A percentile compares a stretch with the other conserved stretches of the same genome.
Conservation (phyloP, 2,329 filamentous ascomycete genomes). For the Amylocarpus encephaloides region DNA sequence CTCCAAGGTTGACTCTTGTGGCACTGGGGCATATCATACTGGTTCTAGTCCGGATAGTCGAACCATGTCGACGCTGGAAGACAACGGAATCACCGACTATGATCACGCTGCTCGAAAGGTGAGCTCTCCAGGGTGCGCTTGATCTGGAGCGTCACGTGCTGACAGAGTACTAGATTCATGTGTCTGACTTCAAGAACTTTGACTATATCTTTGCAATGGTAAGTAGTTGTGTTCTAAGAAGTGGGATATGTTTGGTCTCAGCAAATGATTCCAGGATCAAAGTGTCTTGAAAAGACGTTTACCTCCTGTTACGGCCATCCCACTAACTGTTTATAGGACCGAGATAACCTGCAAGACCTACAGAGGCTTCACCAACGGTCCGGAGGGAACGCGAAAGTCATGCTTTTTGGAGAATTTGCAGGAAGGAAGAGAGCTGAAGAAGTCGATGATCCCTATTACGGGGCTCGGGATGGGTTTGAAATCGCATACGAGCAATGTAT, state of each 20-base stretch:
- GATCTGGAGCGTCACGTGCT: conserved; percentile 1
- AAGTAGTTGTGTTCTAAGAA: not conserved
- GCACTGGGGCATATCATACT: conserved; percentile 79
- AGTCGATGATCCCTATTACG: conserved; percentile 88
- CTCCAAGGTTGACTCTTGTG: conserved; percentile 73
- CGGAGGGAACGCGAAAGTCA: conserved; percentile 57
- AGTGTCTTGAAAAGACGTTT: not conserved
- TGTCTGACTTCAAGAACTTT: conserved; percentile 73
- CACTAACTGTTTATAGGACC: conserved; percentile 42
- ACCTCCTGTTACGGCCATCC: too few relatives aligned
- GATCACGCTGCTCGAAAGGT: conserved; percentile 72
- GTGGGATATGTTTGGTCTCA: not conserved
- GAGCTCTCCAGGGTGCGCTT: too few relatives aligned
- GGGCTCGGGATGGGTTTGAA: conserved; percentile 73
- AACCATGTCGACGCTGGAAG: conserved; percentile 71
- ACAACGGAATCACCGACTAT: conserved; percentile 72
- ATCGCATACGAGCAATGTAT: conserved; percentile 79
- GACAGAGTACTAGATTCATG: conserved; percentile 39
- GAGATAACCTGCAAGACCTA: conserved; percentile 69
- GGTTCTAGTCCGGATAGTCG: conserved; percentile 72
- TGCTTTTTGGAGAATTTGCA: conserved; percentile 79
- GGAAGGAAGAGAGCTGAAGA: conserved; percentile 62
- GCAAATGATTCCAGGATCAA: not conserved
- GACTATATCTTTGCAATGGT: conserved; percentile 92
- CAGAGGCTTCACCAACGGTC: conserved; percentile 49